Evolutionary conservation across 441 rosid species (phyloP).

Genomic region (Euphorbia celastroides): DNA sequence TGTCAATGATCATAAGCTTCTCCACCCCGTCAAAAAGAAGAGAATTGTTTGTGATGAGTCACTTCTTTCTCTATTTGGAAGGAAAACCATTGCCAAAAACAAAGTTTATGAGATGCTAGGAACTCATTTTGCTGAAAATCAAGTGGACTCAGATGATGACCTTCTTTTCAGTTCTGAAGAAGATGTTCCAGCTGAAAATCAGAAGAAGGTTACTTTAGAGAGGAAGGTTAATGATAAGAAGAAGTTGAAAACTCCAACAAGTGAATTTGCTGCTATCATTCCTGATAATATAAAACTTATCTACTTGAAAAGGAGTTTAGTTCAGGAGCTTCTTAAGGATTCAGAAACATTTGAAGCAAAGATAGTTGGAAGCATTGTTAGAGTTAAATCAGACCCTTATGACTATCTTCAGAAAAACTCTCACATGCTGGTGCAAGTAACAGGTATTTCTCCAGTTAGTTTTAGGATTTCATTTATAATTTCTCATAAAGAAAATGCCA

Average conservation of each 20-base stretch:
- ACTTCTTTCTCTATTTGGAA: conserved; percentile 40
- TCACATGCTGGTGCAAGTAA: conserved; percentile 47
- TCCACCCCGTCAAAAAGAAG: conserved; percentile 38
- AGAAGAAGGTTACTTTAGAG: conserved; percentile 14
- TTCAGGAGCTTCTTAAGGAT: conserved; percentile 39
- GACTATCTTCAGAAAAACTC: conserved; percentile 42
- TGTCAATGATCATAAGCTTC: conserved; percentile 34
- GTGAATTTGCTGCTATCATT: conserved; percentile 43
- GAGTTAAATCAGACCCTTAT: conserved; percentile 44
- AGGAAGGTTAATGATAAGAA: conserved; percentile 21
- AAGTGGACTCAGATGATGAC: conserved; percentile 21
- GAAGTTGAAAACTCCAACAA: conserved; percentile 16
- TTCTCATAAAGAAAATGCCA: background rate
- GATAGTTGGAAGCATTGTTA: conserved; percentile 53
- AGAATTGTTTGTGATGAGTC: conserved; percentile 41
- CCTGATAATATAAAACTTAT: conserved; percentile 47
- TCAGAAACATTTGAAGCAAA: conserved; percentile 37
- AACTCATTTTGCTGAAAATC: conserved; percentile 38
- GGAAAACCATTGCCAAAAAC: conserved; percentile 34
- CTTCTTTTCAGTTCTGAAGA: conserved; percentile 40
- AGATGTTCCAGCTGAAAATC: conserved; percentile 23
- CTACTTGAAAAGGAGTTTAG: conserved; percentile 48
- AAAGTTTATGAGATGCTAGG: conserved; percentile 35
- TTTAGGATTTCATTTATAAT: background rate
- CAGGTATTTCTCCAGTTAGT: conserved; percentile 34